Percentiles rank a stretch among this genome's conserved stretches.
Conservation (phyloP, 768 basidiomycete species). For the Macrolepiota fuliginosa region DNA sequence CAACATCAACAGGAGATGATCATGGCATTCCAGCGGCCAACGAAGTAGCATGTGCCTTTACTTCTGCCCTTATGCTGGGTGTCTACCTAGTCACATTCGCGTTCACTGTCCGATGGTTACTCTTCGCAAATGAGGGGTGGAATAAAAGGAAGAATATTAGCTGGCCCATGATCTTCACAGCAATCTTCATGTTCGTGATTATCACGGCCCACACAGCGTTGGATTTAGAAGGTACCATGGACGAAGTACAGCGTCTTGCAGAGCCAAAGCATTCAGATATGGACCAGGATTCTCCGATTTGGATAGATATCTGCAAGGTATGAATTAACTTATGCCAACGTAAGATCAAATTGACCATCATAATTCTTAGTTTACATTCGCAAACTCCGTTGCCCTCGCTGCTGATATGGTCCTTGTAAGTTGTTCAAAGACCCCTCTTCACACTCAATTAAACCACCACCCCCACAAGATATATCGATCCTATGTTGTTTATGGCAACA, state of each 20-base stretch:
- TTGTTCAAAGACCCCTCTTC: neutral
- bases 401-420: slow-evolving; percentile 3
- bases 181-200: slow-evolving; percentile 1
- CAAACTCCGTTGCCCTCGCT: slow-evolving; percentile 4
- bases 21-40: neutral
- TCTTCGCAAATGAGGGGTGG: slow-evolving; percentile 8
- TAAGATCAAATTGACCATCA: too few species aligned
- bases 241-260: neutral
- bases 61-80: neutral
- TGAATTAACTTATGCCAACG: neutral
- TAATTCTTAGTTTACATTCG: neutral
- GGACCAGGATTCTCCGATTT: neutral
- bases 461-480: neutral
- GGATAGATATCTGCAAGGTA: slow-evolving; percentile 7
- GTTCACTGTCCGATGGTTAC: slow-evolving; percentile 5
- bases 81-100: neutral
- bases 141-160: neutral
- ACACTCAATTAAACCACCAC: neutral
- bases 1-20: neutral
- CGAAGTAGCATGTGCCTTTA: neutral
- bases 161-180: slow-evolving; percentile 3
- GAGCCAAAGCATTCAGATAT: neutral
- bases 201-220: neutral
- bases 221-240: neutral
- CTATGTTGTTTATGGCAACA: neutral